These are phyloP conservation scores for Salix purpurea DNA, from an alignment of 345 rosid genomes.

Conservation along the genomic window DNA sequence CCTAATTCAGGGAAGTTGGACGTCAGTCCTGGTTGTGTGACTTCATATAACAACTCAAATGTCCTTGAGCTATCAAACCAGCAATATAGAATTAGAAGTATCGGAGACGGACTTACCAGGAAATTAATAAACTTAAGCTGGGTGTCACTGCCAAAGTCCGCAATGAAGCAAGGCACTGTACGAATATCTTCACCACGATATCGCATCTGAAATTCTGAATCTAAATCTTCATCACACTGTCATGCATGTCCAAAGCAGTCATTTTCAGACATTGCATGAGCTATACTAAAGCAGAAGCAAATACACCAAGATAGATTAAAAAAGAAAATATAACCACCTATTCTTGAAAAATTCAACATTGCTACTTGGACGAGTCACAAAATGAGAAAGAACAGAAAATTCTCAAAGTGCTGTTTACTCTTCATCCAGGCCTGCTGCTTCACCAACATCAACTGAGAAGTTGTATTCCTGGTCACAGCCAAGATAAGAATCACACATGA, in stretches of 20 bases:
- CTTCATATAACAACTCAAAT: not conserved
- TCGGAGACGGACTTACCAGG: not conserved
- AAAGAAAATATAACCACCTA: not conserved
- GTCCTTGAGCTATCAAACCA: not conserved
- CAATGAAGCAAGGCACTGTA: not conserved
- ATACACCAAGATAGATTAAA: not conserved
- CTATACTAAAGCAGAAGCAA: not conserved
- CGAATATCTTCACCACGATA: no score
- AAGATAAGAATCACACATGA: slow-evolving; percentile 84
- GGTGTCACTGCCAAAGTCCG: not conserved
- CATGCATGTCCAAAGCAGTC: not conserved
- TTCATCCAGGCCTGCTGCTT: slow-evolving; percentile 16
- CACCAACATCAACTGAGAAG: slow-evolving; percentile 57
- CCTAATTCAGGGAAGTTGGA: not conserved
- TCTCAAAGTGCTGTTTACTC: not conserved
- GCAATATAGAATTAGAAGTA: no score
- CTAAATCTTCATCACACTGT: not conserved
- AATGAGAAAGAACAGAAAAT: not conserved
- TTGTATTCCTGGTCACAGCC: slow-evolving; percentile 87
- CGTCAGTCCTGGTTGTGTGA: not conserved
- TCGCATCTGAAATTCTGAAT: not conserved
- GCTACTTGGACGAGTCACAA: not conserved
- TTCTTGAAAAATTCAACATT: not conserved
- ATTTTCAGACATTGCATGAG: not conserved
- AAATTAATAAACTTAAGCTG: not conserved